phyloP scores from a whole-genome alignment of 2,329 filamentous ascomycete genomes.

The Aspergillus vadensis region DNA sequence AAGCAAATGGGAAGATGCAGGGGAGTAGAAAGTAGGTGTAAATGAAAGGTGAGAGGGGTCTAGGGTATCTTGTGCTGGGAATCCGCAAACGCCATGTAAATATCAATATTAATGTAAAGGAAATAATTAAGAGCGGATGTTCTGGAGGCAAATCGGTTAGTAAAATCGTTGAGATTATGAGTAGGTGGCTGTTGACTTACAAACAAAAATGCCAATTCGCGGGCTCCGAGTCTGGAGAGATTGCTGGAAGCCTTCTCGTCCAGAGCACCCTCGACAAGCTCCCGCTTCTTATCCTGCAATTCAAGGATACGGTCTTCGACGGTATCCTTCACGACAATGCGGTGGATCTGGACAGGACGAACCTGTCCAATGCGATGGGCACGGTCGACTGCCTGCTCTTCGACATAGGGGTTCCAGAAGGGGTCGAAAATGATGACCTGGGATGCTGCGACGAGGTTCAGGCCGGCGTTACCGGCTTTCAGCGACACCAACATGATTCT shows the following conservation, averaged over 20 bases:
- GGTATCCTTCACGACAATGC: slow-evolving; percentile 73
- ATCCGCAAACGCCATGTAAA: slow-evolving; percentile 1
- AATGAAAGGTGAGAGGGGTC: not conserved
- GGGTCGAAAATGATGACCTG: slow-evolving; percentile 90
- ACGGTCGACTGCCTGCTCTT: slow-evolving; percentile 88
- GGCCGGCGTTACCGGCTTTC: slow-evolving; percentile 79
- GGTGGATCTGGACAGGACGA: slow-evolving; percentile 73
- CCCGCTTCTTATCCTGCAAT: slow-evolving; percentile 76
- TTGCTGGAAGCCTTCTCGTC: slow-evolving; percentile 71
- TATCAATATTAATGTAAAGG: not conserved
- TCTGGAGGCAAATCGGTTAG: not conserved
- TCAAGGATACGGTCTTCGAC: slow-evolving; percentile 84
- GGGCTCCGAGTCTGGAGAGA: slow-evolving; percentile 65
- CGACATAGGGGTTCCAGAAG: slow-evolving; percentile 92
- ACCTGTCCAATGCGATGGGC: slow-evolving; percentile 85
- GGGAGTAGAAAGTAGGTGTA: not conserved
- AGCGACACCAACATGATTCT: slow-evolving; percentile 76
- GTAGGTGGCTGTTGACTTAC: slow-evolving; percentile 35
- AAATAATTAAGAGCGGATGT: not conserved
- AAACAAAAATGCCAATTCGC: slow-evolving; percentile 73
- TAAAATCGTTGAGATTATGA: not conserved
- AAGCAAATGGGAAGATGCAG: not conserved
- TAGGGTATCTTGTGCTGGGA: not conserved
- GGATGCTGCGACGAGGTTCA: slow-evolving; percentile 81
- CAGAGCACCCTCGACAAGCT: slow-evolving; percentile 74